These are phyloP conservation scores for Pichia sp. DNA, from an alignment of 1,139 yeast genomes.

Conservation along the genomic window DNA sequence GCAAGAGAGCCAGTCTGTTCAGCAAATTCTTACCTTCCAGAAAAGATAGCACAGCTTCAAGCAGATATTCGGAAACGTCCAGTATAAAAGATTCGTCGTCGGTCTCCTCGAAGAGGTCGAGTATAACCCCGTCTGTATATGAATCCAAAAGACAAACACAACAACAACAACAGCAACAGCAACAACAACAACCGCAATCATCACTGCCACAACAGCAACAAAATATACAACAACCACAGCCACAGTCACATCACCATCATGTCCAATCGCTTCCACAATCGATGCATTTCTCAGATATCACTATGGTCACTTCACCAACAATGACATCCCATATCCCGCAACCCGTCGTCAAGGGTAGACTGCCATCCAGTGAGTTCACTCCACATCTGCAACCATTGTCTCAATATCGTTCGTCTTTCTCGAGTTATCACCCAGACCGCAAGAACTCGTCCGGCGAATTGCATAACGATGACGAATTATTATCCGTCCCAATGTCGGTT, in stretches of 20 bases:
- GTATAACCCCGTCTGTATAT: background rate
- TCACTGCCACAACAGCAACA: no score
- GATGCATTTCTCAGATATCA: background rate
- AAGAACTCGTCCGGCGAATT: background rate
- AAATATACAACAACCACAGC: background rate
- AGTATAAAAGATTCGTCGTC: slow-evolving; percentile 11
- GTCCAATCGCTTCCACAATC: background rate
- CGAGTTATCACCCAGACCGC: background rate
- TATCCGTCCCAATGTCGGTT: slow-evolving; percentile 18
- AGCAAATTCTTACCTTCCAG: slow-evolving; percentile 28
- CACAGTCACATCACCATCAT: background rate
- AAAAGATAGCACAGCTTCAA: slow-evolving; percentile 26
- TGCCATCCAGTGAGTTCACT: slow-evolving; percentile 4
- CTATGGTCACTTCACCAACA: background rate
- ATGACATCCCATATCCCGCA: background rate
- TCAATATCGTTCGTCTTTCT: slow-evolving; percentile 6
- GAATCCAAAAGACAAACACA: background rate
- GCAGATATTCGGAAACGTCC: background rate
- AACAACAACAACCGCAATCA: no score
- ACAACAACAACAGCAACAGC: no score
- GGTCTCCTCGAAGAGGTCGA: slow-evolving; percentile 16
- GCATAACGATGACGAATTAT: slow-evolving; percentile 3
- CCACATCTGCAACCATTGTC: slow-evolving; percentile 8
- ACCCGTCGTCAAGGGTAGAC: slow-evolving; percentile 7
- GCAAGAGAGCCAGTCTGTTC: slow-evolving; percentile 26